phyloP scores from a whole-genome alignment of 1,284 basidiomycete genomes.

The Malassezia vespertilionis region DNA sequence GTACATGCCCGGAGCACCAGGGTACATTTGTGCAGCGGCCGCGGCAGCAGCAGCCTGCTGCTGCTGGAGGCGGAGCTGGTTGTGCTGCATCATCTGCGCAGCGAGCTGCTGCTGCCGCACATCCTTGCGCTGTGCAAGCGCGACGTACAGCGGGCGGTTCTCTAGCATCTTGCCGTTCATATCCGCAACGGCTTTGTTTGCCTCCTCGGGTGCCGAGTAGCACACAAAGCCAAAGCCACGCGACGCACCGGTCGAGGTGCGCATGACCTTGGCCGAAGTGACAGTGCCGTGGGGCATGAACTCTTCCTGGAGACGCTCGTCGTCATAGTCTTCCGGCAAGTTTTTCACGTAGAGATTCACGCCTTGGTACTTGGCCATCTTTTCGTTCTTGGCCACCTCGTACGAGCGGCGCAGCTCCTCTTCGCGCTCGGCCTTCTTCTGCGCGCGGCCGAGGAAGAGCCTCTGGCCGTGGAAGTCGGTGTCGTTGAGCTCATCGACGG shows the following conservation, averaged over 20 bases:
- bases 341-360: constrained; percentile 99
- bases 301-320: constrained; percentile 51
- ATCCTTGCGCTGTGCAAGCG: constrained; percentile 94
- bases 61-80: constrained; percentile 47
- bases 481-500: constrained; percentile 84
- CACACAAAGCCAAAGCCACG: constrained; percentile 99
- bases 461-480: constrained; percentile 75
- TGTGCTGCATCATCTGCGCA: constrained; percentile 58
- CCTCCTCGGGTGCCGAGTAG: constrained; percentile 96
- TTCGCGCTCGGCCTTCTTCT: constrained; percentile 97
- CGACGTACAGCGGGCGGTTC: constrained; percentile 95
- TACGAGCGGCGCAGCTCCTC: constrained; percentile 88
- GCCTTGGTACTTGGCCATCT: constrained; percentile 93
- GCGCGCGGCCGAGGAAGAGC: constrained; percentile 89
- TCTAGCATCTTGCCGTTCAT: constrained; percentile 99
- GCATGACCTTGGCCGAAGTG: constrained; percentile 99
- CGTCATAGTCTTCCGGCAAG: constrained; percentile 49
- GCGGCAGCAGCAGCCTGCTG: constrained; percentile 24
- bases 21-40: constrained; percentile 45
- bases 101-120: constrained; percentile 96
- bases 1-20: constrained; percentile 43
- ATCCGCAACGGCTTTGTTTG: constrained; percentile 97
- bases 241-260: constrained; percentile 64
- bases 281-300: constrained; percentile 95
- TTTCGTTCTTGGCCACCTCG: constrained; percentile 90